phyloP scores from a whole-genome alignment of 805 yeast genomes.

The Wickerhamomyces strasburgensis region DNA sequence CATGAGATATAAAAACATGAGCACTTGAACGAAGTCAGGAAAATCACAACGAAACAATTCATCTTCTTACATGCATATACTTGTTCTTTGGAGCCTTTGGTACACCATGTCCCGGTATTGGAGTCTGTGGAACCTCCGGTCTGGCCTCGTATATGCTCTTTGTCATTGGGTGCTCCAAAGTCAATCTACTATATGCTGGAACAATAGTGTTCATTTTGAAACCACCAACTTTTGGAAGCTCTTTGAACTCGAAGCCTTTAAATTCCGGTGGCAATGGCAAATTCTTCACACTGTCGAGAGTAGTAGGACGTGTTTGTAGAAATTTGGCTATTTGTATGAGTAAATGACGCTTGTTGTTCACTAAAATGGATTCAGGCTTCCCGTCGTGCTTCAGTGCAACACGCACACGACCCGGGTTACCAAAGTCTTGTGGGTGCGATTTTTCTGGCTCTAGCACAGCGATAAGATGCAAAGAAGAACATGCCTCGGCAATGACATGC shows the following conservation, averaged over 20 bases:
- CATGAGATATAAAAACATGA: neutral
- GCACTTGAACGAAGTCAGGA: neutral
- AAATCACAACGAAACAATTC: neutral
- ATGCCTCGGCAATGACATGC: conserved; percentile 73
- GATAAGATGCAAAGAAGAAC: conserved; percentile 29
- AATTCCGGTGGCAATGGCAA: conserved; percentile 64
- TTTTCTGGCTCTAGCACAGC: conserved; percentile 71
- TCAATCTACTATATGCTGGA: conserved; percentile 78
- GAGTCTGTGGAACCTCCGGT: conserved; percentile 38
- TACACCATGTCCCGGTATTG: conserved; percentile 31
- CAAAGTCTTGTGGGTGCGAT: conserved; percentile 93
- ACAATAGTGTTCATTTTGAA: conserved; percentile 81
- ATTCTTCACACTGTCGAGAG: conserved; percentile 54
- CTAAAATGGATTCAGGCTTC: conserved; percentile 29
- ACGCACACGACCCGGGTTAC: conserved; percentile 95
- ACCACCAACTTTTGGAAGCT: conserved; percentile 77
- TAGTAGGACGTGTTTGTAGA: conserved; percentile 64
- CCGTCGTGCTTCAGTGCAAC: conserved; percentile 57
- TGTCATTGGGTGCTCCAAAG: conserved; percentile 81
- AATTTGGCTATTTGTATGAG: conserved; percentile 56
- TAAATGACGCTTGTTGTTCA: conserved; percentile 60
- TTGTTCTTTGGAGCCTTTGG: conserved; percentile 48
- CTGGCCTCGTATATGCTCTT: conserved; percentile 57
- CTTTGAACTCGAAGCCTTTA: conserved; percentile 47
- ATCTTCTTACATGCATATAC: conserved; percentile 58